Percentiles rank a stretch among this genome's conserved stretches.
Conservation (phyloP, 768 basidiomycete species). For the Calocybe indica region DNA sequence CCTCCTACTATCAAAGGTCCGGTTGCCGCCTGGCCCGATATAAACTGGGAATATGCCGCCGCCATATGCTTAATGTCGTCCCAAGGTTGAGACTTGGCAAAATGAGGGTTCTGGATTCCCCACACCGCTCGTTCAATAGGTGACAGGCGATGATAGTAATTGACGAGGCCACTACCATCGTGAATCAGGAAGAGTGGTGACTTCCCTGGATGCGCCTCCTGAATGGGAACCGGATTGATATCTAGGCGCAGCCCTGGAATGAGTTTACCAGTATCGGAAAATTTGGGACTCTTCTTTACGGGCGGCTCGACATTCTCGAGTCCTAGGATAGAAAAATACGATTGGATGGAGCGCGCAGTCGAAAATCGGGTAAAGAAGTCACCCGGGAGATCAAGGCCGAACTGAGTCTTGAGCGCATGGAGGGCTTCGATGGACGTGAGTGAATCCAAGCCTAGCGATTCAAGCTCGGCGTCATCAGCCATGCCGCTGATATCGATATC, state of each 20-base stretch:
- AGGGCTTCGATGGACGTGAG: constrained; percentile 58
- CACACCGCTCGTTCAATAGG: constrained; percentile 48
- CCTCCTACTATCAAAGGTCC: constrained; percentile 54
- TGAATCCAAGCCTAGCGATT: constrained; percentile 55
- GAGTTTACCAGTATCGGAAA: constrained; percentile 4
- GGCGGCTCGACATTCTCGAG: background rate
- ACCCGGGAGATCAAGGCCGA: constrained; percentile 35
- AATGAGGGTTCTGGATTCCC: constrained; percentile 54
- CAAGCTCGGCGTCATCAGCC: constrained; percentile 38
- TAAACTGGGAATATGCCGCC: constrained; percentile 36
- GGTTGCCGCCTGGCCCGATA: constrained; percentile 22
- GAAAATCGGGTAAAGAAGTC: constrained; percentile 34
- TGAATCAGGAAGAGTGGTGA: constrained; percentile 61
- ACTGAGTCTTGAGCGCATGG: constrained; percentile 36
- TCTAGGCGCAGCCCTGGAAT: constrained; percentile 17
- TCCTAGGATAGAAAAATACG: constrained; percentile 16
- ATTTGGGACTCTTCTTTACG: background rate
- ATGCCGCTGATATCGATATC: constrained; percentile 34
- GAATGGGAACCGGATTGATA: constrained; percentile 29
- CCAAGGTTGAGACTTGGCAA: constrained; percentile 42
- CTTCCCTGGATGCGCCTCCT: constrained; percentile 16
- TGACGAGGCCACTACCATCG: constrained; percentile 63
- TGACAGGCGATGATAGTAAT: constrained; percentile 41
- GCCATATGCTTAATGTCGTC: constrained; percentile 47
- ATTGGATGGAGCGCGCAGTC: constrained; percentile 33